A percentile compares a stretch with the other conserved stretches of the same genome.
Conservation (phyloP, 2,329 filamentous ascomycete species). For the Colletotrichum lupini region DNA sequence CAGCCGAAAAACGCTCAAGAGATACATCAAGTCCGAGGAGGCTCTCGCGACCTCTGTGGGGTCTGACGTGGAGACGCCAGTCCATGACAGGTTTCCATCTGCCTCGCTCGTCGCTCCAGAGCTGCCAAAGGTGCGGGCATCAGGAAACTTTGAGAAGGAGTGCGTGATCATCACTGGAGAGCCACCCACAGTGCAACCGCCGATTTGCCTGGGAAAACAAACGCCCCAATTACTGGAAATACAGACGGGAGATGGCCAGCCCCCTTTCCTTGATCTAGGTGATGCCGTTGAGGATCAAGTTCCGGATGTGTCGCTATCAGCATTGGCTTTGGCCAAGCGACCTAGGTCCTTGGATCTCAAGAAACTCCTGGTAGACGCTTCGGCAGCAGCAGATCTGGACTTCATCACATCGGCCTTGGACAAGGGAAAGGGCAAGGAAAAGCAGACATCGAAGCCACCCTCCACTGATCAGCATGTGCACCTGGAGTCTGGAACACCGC, state of each 20-base stretch:
- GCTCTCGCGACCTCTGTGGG: not conserved
- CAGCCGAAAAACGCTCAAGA: slow-evolving; percentile 1
- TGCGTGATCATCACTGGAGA: not conserved
- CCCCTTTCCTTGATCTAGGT: not conserved
- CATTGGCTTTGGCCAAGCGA: not conserved
- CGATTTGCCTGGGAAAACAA: not conserved
- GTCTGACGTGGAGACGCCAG: not conserved
- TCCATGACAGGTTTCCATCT: not conserved
- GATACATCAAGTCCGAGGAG: not conserved
- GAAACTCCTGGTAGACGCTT: not conserved
- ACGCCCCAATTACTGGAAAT: not conserved
- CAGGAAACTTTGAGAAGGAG: not conserved
- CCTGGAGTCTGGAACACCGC: not conserved
- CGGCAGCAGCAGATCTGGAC: not conserved
- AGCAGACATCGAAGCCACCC: not conserved
- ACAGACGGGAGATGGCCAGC: not conserved
- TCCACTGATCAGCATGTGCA: not conserved
- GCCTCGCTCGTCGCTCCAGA: not conserved
- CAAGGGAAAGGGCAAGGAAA: not conserved
- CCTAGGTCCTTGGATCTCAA: not conserved
- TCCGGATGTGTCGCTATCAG: not conserved
- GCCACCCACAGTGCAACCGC: not conserved
- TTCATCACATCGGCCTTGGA: not conserved
- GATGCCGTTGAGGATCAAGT: not conserved
- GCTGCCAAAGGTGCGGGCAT: not conserved